Evolutionary conservation across 192 early-diverging fungal genomes (phyloP).

Genomic region (Coemansia erecta): DNA sequence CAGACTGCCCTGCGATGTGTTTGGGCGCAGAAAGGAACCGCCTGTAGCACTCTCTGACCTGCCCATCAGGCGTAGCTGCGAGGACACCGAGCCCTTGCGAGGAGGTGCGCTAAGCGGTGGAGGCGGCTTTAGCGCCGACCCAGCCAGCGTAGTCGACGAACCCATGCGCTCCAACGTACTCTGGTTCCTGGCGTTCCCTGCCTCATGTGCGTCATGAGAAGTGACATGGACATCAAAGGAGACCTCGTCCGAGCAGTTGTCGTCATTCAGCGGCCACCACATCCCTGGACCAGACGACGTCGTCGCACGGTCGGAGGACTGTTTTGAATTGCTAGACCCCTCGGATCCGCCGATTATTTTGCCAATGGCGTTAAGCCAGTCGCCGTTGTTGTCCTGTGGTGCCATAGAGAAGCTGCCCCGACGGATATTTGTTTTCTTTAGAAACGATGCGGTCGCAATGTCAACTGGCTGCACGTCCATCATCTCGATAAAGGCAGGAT

Average conservation of each 20-base stretch:
- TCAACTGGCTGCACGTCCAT: conserved; percentile 53
- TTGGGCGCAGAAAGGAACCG: conserved; percentile 9
- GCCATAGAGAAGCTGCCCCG: conserved; percentile 45
- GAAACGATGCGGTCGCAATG: conserved; percentile 22
- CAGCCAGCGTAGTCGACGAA: conserved; percentile 23
- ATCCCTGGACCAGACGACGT: conserved; percentile 38
- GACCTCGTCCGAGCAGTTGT: conserved; percentile 51
- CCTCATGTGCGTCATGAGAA: conserved; percentile 13
- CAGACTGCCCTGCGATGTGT: conserved; percentile 27
- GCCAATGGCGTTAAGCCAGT: conserved; percentile 30
- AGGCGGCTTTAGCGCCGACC: conserved; percentile 9
- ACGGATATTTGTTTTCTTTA: conserved; percentile 43
- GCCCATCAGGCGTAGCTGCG: conserved; percentile 46
- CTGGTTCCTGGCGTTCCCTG: background rate
- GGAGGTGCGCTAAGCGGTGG: conserved; percentile 11
- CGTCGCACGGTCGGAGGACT: conserved; percentile 1
- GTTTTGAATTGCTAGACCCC: background rate
- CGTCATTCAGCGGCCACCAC: conserved; percentile 55
- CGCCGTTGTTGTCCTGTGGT: conserved; percentile 19
- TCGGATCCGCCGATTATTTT: conserved; percentile 17
- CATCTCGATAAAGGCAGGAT: conserved; percentile 52
- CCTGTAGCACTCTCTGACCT: conserved; percentile 19
- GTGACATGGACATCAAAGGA: conserved; percentile 42
- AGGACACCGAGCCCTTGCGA: conserved; percentile 48
- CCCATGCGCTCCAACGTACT: conserved; percentile 31